Evolutionary conservation across 495 filamentous ascomycete genomes (phyloP), one percentile per base, ranked within the genome.

Genomic region (Glarea lozoyensis): DNA sequence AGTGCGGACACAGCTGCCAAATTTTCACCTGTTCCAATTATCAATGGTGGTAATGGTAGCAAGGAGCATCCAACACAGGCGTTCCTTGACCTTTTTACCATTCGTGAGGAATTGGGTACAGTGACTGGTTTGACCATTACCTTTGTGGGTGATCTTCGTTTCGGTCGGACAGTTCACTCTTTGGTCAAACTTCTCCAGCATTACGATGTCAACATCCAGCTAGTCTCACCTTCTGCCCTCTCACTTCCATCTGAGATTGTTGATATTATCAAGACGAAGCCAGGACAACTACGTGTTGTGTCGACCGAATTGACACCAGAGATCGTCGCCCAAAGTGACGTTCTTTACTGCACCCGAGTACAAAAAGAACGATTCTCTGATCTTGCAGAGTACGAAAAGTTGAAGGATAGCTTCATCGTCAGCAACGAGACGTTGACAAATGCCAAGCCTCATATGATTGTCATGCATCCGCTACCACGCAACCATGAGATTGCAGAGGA

Each of bases 41-140:
- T 98, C 68, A 98, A 98, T 58, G 92, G 87, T 51, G 92, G 92
- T 36, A 98, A 97, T 59, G 92, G 92, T 44, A 84, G 81, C 61
- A 74, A 84, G 50, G 92, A 98, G 67, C 92, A 98, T 63, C 92
- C 92, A 2, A 97, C 93, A 0, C 92, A 98, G 64, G 92, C 92
- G 3, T 88, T 98, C 78, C 73, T 96, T n/a, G 92, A 98, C 56
- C 78, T 98, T 49, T 97, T 94, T 72, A 98, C 92, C 27, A 96
- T 98, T 61, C 82, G 93, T 42, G 88, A 98, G 64, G 92, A 98
- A 65, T 73, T 97, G 15, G 92, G 92, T 42, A 94, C 87, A 3
- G 90, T 97, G 40, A 86, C 85, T 52, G 88, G 87, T 30, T 69
- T 97, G 48, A 94, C 86, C 37, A 90, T 98, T 60, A 98, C 92